Evolutionary conservation across 768 basidiomycete genomes (phyloP).

Genomic region (Lactarius deliciosus): DNA sequence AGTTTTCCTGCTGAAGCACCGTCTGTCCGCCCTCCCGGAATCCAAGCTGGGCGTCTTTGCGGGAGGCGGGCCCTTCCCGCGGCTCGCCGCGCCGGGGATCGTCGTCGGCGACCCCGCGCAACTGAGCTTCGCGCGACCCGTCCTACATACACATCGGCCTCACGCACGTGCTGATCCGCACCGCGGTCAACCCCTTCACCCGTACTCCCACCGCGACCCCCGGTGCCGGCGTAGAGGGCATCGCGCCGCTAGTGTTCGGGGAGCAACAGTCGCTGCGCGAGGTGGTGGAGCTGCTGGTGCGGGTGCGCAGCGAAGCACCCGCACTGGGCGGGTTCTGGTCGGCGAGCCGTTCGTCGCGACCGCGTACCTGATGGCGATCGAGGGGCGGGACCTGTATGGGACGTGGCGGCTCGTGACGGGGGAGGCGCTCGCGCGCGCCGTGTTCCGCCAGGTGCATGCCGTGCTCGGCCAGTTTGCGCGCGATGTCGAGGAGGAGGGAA

Average conservation of each 20-base stretch:
- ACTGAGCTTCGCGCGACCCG: background rate
- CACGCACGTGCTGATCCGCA: slow-evolving; percentile 17
- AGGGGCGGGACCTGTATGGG: background rate
- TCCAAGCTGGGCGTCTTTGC: slow-evolving; percentile 18
- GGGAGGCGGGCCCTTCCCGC: slow-evolving; percentile 19
- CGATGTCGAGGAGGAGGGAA: slow-evolving; percentile 16
- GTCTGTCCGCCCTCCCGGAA: slow-evolving; percentile 1
- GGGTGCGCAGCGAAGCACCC: background rate
- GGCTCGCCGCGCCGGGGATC: slow-evolving; percentile 16
- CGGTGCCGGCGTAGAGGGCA: background rate
- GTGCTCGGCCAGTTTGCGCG: slow-evolving; percentile 11
- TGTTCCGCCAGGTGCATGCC: slow-evolving; percentile 8
- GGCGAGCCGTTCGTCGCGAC: slow-evolving; percentile 20
- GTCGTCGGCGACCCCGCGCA: slow-evolving; percentile 7
- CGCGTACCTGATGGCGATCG: slow-evolving; percentile 16
- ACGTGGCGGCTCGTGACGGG: slow-evolving; percentile 20
- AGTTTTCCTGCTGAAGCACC: slow-evolving; percentile 16
- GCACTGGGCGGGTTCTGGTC: background rate
- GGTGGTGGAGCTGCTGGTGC: slow-evolving; percentile 15
- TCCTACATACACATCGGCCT: slow-evolving; percentile 7
- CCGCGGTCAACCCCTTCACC: background rate
- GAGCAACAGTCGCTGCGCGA: slow-evolving; percentile 12
- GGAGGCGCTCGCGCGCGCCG: background rate
- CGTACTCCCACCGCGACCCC: background rate
- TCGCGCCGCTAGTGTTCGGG: slow-evolving; percentile 1